Conservation (phyloP, 2,329 filamentous ascomycete species). For the Clonostachys solani region DNA sequence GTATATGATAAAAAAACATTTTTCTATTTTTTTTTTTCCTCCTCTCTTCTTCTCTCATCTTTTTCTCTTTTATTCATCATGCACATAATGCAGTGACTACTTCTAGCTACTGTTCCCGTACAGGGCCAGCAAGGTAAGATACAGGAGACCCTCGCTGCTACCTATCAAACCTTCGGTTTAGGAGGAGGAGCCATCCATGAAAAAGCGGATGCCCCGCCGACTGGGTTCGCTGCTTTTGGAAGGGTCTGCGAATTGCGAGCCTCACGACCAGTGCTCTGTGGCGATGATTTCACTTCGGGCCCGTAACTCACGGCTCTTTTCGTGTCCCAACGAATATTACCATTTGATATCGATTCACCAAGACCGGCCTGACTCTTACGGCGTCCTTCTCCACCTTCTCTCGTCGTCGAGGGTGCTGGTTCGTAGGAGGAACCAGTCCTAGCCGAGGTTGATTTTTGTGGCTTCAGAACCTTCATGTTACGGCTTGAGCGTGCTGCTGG, state of each 20-base stretch:
- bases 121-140: background rate
- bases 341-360: constrained; percentile 15
- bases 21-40: background rate
- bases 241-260: constrained; percentile 30
- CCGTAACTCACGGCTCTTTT: constrained; percentile 45
- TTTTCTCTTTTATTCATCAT: no score
- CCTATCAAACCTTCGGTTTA: constrained; percentile 27
- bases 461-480: constrained; percentile 88
- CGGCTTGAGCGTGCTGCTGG: constrained; percentile 57
- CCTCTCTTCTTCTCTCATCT: no score
- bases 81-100: no score
- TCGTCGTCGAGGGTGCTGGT: constrained; percentile 36
- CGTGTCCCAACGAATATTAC: constrained; percentile 44
- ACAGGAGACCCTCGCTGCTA: constrained; percentile 17
- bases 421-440: constrained; percentile 50
- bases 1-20: background rate
- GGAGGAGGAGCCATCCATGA: constrained; percentile 72
- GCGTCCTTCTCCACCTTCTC: constrained; percentile 39
- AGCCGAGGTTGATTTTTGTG: constrained; percentile 59
- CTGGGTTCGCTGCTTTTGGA: constrained; percentile 70
- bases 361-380: constrained; percentile 41
- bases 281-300: constrained; percentile 23
- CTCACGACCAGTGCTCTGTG: constrained; percentile 30
- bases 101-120: no score
- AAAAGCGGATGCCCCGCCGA: constrained; percentile 91